phyloP scores from a whole-genome alignment of 2,329 filamentous ascomycete species.

The Verticillium nonalfalfae region DNA sequence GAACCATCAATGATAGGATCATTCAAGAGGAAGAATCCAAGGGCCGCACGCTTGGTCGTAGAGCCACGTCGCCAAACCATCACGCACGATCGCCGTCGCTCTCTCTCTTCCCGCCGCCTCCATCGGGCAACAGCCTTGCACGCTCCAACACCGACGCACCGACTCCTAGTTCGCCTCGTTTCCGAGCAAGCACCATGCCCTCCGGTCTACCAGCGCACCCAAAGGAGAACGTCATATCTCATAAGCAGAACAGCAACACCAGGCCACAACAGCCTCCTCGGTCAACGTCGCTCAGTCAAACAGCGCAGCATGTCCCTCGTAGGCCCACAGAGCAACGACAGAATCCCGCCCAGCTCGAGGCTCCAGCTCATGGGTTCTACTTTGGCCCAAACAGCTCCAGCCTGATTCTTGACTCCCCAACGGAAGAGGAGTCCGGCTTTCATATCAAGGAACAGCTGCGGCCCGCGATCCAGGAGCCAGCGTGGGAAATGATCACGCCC shows the following conservation, averaged over 20 bases:
- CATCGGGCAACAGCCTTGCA: not conserved
- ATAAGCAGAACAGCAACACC: not conserved
- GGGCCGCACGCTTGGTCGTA: conserved; percentile 24
- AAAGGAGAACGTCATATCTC: not conserved
- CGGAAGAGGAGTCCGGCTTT: conserved; percentile 15
- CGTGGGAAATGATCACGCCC: conserved; percentile 41
- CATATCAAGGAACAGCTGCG: conserved; percentile 22
- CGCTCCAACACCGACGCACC: conserved; percentile 15
- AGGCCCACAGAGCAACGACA: conserved; percentile 3
- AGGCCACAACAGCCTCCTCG: not conserved
- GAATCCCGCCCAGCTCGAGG: conserved; percentile 3
- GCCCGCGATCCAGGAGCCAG: conserved; percentile 31
- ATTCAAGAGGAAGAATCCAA: not conserved
- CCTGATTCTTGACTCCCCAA: conserved; percentile 35
- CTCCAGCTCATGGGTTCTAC: conserved; percentile 6
- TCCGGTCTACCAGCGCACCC: not conserved
- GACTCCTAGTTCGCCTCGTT: conserved; percentile 28
- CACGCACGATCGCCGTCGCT: conserved; percentile 29
- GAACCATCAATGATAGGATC: conserved; percentile 39
- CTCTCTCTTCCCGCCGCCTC: conserved; percentile 33
- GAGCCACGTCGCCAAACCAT: conserved; percentile 40
- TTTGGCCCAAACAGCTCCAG: conserved; percentile 27
- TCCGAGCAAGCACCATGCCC: conserved; percentile 51
- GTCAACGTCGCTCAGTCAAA: not conserved
- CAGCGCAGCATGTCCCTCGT: conserved; percentile 9